phyloP scores from a whole-genome alignment of 805 yeast species.

The Barnettozyma californica region DNA sequence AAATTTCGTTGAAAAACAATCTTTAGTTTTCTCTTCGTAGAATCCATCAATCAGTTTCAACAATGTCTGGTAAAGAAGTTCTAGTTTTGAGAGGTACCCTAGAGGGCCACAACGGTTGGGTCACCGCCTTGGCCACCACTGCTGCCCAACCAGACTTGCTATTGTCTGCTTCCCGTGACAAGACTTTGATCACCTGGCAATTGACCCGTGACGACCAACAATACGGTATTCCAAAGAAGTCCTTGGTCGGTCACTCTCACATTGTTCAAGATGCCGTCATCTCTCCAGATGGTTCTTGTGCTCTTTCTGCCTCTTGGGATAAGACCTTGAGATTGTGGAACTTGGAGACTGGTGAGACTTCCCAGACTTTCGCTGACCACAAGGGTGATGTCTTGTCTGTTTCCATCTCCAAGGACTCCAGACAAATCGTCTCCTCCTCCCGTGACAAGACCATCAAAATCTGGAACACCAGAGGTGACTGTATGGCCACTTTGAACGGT shows the following conservation, averaged over 20 bases:
- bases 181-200: conserved; percentile 97
- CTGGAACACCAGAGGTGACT: conserved; percentile 98
- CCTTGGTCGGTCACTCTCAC: conserved; percentile 98
- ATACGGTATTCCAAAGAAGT: conserved; percentile 97
- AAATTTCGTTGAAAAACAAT: background rate
- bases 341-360: conserved; percentile 86
- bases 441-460: conserved; percentile 98
- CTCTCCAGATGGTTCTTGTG: conserved; percentile 96
- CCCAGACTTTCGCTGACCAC: conserved; percentile 97
- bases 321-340: conserved; percentile 99
- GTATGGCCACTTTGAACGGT: conserved; percentile 89
- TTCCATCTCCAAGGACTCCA: conserved; percentile 91
- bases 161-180: conserved; percentile 98
- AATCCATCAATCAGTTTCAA: conserved; percentile 12
- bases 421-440: conserved; percentile 97
- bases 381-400: conserved; percentile 95
- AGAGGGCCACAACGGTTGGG: conserved; percentile 97
- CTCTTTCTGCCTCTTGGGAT: conserved; percentile 99
- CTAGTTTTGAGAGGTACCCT: conserved; percentile 99
- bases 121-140: conserved; percentile 96
- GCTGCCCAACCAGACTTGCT: conserved; percentile 97
- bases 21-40: background rate
- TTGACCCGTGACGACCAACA: conserved; percentile 92
- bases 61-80: conserved; percentile 88
- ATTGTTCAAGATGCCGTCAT: conserved; percentile 96